A percentile compares a stretch with the other conserved stretches of the same genome.
Conservation (phyloP, 2,329 filamentous ascomycete species). For the Tolypocladium ovalisporum region DNA sequence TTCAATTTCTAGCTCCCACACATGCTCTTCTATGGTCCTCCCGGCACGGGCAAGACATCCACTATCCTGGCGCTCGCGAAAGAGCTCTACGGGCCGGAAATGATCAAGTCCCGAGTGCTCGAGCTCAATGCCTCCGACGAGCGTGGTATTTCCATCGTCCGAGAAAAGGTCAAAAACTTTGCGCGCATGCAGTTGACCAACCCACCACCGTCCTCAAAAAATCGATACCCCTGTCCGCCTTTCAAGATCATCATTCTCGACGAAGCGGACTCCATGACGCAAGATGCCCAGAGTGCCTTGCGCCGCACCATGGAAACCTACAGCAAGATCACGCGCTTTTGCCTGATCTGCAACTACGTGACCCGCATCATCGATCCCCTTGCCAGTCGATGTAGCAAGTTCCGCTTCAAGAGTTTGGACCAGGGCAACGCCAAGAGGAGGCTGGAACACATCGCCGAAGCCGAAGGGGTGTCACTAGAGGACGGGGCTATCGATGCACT, state of each 20-base stretch:
- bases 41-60: constrained; percentile 94
- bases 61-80: constrained; percentile 95
- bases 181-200: constrained; percentile 89
- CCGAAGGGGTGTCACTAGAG: constrained; percentile 67
- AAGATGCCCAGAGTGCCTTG: constrained; percentile 89
- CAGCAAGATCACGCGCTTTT: constrained; percentile 91
- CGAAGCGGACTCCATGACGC: constrained; percentile 97
- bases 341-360: constrained; percentile 97
- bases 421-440: constrained; percentile 71
- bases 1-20: constrained; percentile 59
- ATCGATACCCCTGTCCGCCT: constrained; percentile 80
- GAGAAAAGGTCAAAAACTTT: constrained; percentile 97
- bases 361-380: constrained; percentile 96
- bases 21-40: constrained; percentile 98
- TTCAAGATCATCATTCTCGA: constrained; percentile 99
- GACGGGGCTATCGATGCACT: constrained; percentile 73
- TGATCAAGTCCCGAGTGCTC: constrained; percentile 88
- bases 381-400: constrained; percentile 88
- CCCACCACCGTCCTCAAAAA: constrained; percentile 56
- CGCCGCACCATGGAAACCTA: constrained; percentile 98
- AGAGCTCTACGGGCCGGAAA: constrained; percentile 90
- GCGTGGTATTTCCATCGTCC: constrained; percentile 91
- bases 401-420: constrained; percentile 93
- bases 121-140: constrained; percentile 99
- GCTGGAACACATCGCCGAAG: constrained; percentile 69